A percentile compares a stretch with the other conserved stretches of the same genome.
Conservation (phyloP, 768 basidiomycete species). For the Cantharellus anzutake region DNA sequence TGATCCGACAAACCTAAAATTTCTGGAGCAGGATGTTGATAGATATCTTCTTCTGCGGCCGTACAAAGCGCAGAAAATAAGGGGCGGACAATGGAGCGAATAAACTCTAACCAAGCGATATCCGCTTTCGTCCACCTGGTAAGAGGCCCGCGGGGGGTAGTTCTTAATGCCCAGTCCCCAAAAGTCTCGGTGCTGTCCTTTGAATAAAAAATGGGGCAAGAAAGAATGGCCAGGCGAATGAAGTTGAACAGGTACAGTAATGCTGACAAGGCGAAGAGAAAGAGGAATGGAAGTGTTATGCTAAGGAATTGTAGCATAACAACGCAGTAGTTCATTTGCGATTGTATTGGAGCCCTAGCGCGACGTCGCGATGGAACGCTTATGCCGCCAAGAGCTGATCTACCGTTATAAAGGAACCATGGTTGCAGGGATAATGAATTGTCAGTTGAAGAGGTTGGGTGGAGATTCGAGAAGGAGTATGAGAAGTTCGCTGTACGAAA, state of each 20-base stretch:
- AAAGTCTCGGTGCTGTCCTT: slow-evolving; percentile 22
- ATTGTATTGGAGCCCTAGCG: slow-evolving; percentile 1
- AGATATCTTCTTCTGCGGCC: slow-evolving; percentile 33
- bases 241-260: slow-evolving; percentile 29
- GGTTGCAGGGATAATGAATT: slow-evolving; percentile 14
- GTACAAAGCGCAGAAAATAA: slow-evolving; percentile 61
- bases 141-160: slow-evolving; percentile 24
- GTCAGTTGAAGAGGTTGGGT: not conserved
- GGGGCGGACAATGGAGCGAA: slow-evolving; percentile 34
- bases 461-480: slow-evolving; percentile 48
- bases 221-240: slow-evolving; percentile 24
- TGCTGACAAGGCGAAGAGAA: slow-evolving; percentile 26
- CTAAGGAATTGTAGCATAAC: not conserved
- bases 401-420: slow-evolving; percentile 46
- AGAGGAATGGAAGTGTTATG: slow-evolving; percentile 15
- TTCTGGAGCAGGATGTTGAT: slow-evolving; percentile 40
- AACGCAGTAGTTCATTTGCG: not conserved
- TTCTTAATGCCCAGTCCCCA: slow-evolving; percentile 27
- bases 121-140: slow-evolving; percentile 30
- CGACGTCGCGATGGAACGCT: slow-evolving; percentile 26
- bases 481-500: slow-evolving; percentile 41
- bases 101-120: slow-evolving; percentile 31
- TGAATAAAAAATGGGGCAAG: slow-evolving; percentile 25
- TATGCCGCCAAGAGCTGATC: slow-evolving; percentile 32
- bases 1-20: slow-evolving; percentile 35